Percentiles rank a stretch among this genome's conserved stretches.
phyloP scores from a whole-genome alignment of 768 basidiomycete genomes.

The Lepiota brunneoincarnata region DNA sequence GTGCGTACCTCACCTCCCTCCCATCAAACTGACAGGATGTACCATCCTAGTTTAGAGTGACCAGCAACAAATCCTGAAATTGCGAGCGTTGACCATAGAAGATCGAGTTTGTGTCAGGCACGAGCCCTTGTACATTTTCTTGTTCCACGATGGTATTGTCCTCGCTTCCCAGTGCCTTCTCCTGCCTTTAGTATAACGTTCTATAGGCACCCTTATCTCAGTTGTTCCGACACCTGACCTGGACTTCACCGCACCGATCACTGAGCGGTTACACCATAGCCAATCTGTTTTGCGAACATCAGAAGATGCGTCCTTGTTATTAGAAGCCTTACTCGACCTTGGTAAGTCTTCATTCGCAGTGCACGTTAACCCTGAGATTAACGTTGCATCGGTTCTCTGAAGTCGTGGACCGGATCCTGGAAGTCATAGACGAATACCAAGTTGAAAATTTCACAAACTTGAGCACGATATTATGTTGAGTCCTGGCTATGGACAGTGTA shows the following conservation, averaged over 20 bases:
- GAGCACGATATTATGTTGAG: conserved; percentile 57
- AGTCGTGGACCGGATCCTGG: conserved; percentile 65
- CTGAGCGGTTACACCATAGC: conserved; percentile 48
- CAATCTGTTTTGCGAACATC: conserved; percentile 62
- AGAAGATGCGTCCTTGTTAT: conserved; percentile 59
- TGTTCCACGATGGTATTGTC: conserved; percentile 52
- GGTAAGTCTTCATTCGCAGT: conserved; percentile 20
- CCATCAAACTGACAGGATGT: neutral
- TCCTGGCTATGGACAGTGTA: conserved; percentile 57
- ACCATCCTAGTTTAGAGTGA: neutral
- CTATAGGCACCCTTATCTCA: conserved; percentile 55
- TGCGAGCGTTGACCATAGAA: conserved; percentile 36
- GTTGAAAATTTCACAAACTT: conserved; percentile 51
- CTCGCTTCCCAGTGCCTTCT: neutral
- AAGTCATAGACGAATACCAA: conserved; percentile 70
- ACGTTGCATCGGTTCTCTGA: neutral
- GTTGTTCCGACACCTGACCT: conserved; percentile 45
- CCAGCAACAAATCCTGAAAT: conserved; percentile 20
- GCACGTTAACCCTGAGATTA: neutral
- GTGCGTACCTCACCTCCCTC: conserved; percentile 15
- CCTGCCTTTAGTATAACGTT: neutral
- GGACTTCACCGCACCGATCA: conserved; percentile 53
- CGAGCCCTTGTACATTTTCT: conserved; percentile 62
- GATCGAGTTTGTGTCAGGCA: conserved; percentile 55
- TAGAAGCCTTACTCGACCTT: conserved; percentile 60